phyloP scores from a whole-genome alignment of 495 filamentous ascomycete genomes.

The Aspergillus steynii region DNA sequence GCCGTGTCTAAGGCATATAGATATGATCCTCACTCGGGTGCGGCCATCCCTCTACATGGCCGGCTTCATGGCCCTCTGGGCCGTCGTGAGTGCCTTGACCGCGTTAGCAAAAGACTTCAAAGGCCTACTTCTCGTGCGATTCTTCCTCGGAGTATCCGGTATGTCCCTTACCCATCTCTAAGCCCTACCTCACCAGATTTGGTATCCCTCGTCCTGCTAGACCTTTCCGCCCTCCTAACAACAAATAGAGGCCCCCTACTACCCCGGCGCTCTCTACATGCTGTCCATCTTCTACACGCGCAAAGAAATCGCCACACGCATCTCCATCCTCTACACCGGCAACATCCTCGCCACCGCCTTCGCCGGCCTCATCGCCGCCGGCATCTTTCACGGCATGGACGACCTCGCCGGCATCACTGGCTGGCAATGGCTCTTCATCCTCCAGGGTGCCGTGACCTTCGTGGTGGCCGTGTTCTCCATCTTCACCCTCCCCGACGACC shows the following conservation, averaged over 20 bases:
- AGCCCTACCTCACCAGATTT: too few relatives aligned
- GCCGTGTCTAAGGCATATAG: slow-evolving; percentile 25
- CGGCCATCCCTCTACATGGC: slow-evolving; percentile 27
- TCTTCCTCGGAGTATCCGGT: slow-evolving; percentile 46
- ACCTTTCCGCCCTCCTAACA: not conserved
- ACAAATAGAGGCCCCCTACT: slow-evolving; percentile 49
- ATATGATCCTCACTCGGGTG: slow-evolving; percentile 50
- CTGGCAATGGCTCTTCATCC: slow-evolving; percentile 73
- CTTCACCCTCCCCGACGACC: slow-evolving; percentile 73
- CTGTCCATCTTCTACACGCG: slow-evolving; percentile 47
- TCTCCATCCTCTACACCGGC: slow-evolving; percentile 45
- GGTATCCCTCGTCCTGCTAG: too few relatives aligned
- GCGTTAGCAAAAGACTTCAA: slow-evolving; percentile 42
- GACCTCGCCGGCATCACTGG: slow-evolving; percentile 56
- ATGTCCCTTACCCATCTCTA: slow-evolving; percentile 40
- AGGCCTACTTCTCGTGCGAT: slow-evolving; percentile 33
- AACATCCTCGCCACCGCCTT: slow-evolving; percentile 46
- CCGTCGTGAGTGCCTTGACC: slow-evolving; percentile 43
- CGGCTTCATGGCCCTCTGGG: slow-evolving; percentile 48
- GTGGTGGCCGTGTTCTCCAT: slow-evolving; percentile 64
- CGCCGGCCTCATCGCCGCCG: slow-evolving; percentile 49
- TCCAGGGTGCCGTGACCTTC: slow-evolving; percentile 68
- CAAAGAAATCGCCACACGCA: slow-evolving; percentile 46
- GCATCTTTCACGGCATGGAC: slow-evolving; percentile 25
- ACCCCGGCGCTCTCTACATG: slow-evolving; percentile 43